Evolutionary conservation across 495 filamentous ascomycete genomes (phyloP).

Genomic region (Aspergillus coremiiformis): DNA sequence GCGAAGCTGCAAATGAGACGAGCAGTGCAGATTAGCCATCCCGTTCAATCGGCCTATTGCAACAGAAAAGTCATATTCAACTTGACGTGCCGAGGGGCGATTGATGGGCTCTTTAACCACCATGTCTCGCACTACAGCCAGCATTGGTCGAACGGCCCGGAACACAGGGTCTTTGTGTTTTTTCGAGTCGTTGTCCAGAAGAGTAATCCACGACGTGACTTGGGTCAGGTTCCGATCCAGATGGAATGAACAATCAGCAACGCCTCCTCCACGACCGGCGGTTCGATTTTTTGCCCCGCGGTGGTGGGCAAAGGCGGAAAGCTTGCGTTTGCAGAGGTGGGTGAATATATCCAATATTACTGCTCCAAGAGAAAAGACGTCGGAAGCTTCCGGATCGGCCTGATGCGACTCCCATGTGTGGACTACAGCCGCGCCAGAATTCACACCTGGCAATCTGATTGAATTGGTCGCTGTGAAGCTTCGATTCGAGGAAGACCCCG

Average conservation of each 20-base stretch:
- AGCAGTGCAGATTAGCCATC: conserved; percentile 15
- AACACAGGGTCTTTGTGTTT: conserved; percentile 50
- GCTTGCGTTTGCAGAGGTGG: conserved; percentile 64
- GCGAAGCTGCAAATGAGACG: conserved; percentile 9
- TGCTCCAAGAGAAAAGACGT: conserved; percentile 40
- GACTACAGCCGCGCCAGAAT: conserved; percentile 23
- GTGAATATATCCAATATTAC: conserved; percentile 67
- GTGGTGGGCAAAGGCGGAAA: conserved; percentile 63
- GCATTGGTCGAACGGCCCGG: conserved; percentile 32
- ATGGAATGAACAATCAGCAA: conserved; percentile 77
- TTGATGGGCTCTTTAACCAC: conserved; percentile 29
- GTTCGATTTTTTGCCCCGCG: conserved; percentile 64
- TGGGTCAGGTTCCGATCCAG: conserved; percentile 59
- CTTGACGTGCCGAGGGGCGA: conserved; percentile 31
- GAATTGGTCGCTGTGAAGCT: conserved; percentile 10
- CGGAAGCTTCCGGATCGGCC: conserved; percentile 25
- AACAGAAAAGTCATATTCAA: conserved; percentile 20
- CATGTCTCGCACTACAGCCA: conserved; percentile 40
- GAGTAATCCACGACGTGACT: conserved; percentile 68
- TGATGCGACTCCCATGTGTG: conserved; percentile 40
- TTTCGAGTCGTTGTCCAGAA: conserved; percentile 57
- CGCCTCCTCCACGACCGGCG: conserved; percentile 58
- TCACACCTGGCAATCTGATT: conserved; percentile 10
- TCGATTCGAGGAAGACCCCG: conserved; percentile 19
- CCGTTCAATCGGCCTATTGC: conserved; percentile 16